A percentile compares a stretch with the other conserved stretches of the same genome.
Evolutionary conservation across 768 basidiomycete species (phyloP).

Genomic region (Tylopilus subfusipes): DNA sequence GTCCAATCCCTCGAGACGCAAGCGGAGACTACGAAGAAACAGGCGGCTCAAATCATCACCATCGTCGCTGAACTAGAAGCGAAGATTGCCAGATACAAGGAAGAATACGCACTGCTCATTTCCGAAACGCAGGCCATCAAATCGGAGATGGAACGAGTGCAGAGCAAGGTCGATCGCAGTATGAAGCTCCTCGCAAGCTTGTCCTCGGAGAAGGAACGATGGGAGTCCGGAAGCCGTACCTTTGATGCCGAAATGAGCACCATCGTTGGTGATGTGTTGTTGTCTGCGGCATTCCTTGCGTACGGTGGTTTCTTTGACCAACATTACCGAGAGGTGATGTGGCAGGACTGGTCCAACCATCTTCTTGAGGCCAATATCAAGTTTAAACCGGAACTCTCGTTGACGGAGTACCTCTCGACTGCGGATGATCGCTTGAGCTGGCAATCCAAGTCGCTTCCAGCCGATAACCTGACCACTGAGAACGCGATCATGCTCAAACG

Average conservation of each 20-base stretch:
- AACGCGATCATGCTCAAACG: slow-evolving; percentile 99
- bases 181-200: slow-evolving; percentile 93
- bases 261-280: slow-evolving; percentile 92
- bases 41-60: slow-evolving; percentile 82
- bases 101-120: slow-evolving; percentile 95
- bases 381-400: slow-evolving; percentile 87
- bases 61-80: slow-evolving; percentile 92
- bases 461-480: slow-evolving; percentile 93
- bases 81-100: slow-evolving; percentile 92
- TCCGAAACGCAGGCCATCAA: slow-evolving; percentile 97
- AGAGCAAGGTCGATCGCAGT: slow-evolving; percentile 94
- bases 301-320: slow-evolving; percentile 99
- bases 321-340: slow-evolving; percentile 95
- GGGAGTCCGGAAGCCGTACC: slow-evolving; percentile 92
- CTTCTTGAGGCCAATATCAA: slow-evolving; percentile 85
- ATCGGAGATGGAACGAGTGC: slow-evolving; percentile 95
- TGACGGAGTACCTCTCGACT: slow-evolving; percentile 94
- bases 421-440: slow-evolving; percentile 94
- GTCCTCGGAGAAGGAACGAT: slow-evolving; percentile 90
- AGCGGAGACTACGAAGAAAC: slow-evolving; percentile 92
- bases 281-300: slow-evolving; percentile 94
- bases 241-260: slow-evolving; percentile 99
- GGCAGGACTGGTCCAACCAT: slow-evolving; percentile 92
- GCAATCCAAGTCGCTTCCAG: slow-evolving; percentile 94
- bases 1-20: slow-evolving; percentile 90